A percentile compares a stretch with the other conserved stretches of the same genome.
Evolutionary conservation across 257 asterid genomes (phyloP).

Genomic region (Capsicum rhomboideum): DNA sequence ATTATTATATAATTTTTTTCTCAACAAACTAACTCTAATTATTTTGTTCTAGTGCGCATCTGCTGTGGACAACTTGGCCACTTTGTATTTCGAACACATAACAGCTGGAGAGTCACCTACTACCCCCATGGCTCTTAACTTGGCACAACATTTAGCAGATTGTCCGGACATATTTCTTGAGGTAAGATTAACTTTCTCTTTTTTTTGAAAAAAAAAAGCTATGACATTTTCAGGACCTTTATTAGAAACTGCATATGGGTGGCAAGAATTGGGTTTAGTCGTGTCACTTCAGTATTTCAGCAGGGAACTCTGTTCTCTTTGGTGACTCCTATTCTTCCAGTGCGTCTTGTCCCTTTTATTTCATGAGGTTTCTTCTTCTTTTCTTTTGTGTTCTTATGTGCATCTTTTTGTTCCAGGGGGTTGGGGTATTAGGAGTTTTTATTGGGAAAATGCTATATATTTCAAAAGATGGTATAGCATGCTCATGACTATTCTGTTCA

Average conservation of each 20-base stretch:
- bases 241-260: not conserved
- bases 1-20: not conserved
- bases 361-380: not conserved
- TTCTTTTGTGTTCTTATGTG: not conserved
- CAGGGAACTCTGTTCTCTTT: not conserved
- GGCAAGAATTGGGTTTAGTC: not conserved
- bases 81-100: constrained; percentile 75
- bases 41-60: constrained; percentile 65
- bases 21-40: not conserved
- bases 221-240: not conserved
- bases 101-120: constrained; percentile 70
- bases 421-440: not conserved
- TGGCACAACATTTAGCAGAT: constrained; percentile 77
- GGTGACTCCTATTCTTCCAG: not conserved
- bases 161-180: constrained; percentile 81
- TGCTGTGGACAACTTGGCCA: constrained; percentile 83
- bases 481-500: not conserved
- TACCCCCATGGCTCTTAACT: constrained; percentile 68
- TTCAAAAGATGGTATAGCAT: not conserved
- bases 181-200: constrained; percentile 34
- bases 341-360: not conserved
- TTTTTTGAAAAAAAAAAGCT: not conserved
- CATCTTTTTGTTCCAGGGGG: not conserved
- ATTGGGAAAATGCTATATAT: not conserved
- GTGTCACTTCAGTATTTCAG: not conserved